Evolutionary conservation across 2,329 filamentous ascomycete species (phyloP).

Genomic region (Pestalotiopsis sp.): DNA sequence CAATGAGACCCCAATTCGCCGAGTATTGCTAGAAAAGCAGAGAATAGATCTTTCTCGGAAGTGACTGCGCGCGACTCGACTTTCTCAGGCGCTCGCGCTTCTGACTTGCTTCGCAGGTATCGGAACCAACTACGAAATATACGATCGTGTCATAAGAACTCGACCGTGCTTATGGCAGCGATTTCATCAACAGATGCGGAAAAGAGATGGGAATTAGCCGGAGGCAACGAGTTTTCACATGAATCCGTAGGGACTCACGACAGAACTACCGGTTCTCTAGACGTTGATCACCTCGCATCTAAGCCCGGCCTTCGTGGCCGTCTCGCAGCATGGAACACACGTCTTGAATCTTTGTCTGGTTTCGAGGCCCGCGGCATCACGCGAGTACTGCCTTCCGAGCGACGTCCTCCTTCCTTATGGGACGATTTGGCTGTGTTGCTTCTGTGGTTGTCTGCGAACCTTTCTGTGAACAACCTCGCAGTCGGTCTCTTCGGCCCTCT

Average conservation of each 20-base stretch:
- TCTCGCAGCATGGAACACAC: background rate
- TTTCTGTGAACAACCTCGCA: conserved; percentile 42
- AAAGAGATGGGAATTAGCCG: background rate
- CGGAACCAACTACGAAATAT: too few species aligned
- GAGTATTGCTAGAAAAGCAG: background rate
- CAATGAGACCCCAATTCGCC: background rate
- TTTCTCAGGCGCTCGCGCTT: too few species aligned
- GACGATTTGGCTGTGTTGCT: conserved; percentile 22
- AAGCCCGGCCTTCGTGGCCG: background rate
- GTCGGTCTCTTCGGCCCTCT: conserved; percentile 30
- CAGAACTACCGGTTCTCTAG: background rate
- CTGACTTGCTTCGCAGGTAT: too few species aligned
- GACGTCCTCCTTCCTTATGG: conserved; percentile 21
- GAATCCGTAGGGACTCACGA: background rate
- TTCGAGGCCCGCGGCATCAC: conserved; percentile 40
- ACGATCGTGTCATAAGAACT: too few species aligned
- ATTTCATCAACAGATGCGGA: background rate
- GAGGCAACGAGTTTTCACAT: background rate
- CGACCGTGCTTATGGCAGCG: background rate
- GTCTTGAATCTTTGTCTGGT: conserved; percentile 2
- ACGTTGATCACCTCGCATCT: too few species aligned
- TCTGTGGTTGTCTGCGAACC: conserved; percentile 45
- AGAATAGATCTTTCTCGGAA: too few species aligned
- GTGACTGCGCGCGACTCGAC: too few species aligned
- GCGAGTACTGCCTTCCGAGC: conserved; percentile 37